Evolutionary conservation across 1,284 basidiomycete species (phyloP), one percentile per base, ranked within the genome.

Genomic region (Porphyrellus sp.): DNA sequence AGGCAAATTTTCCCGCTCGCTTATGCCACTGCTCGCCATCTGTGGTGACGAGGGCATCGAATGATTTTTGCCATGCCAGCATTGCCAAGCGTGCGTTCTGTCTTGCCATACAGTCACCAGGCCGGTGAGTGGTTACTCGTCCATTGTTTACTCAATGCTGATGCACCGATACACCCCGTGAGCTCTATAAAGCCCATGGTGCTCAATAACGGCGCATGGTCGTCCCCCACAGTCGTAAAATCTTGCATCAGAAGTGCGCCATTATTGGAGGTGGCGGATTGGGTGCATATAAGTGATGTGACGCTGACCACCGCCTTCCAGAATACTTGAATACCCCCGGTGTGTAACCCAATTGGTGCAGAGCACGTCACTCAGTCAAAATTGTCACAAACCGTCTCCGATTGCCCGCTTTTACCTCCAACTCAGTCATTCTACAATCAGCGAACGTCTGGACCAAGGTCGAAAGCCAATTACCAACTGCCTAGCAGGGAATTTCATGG

Each of bases 311-410:
- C 37, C 28, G 49, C 38, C 65, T 54, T 25, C 64, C 63, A 1
- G 23, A 21, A 16, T 46, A 45, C 16, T 39, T 54, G 24, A 64
- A 49, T 4, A 63, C 12, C 39, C 16, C 48, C 39, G 2, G 37
- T 1, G 21, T 55, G 37, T 24, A 62, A 61, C 6, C 63, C 63
- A 4, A 54, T 8, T n/a, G n/a, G 65, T 50, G 6, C 39, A 13
- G 5, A 66, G 1, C 6, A 64, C 15, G 20, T 65, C 64, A 1
- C 59, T 63, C 4, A 65, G 43, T 12, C 24, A 52, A 23, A 67
- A 64, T 18, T 64, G 56, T 64, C 64, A 67, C 34, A 67, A 41
- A 3, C 63, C 63, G 18, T 60, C 51, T 31, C 51, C 49, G 46
- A 41, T 62, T 57, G 1, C 59, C 55, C 5, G 51, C 49, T 35